phyloP scores from a whole-genome alignment of 768 basidiomycete species.

The Russula ochroleuca region DNA sequence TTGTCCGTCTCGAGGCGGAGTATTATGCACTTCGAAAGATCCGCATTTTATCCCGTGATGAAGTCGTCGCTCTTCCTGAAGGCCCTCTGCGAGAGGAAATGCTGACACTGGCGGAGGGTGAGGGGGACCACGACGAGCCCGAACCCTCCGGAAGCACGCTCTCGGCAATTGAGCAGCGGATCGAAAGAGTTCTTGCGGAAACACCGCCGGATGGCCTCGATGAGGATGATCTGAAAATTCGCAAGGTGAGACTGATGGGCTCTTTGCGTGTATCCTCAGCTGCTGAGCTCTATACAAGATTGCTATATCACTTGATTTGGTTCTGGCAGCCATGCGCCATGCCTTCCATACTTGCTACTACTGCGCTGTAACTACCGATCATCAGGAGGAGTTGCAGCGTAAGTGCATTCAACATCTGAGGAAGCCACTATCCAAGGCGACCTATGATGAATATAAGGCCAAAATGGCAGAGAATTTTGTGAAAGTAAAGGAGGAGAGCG shows the following conservation, averaged over 20 bases:
- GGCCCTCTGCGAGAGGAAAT: constrained; percentile 27
- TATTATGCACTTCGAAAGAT: constrained; percentile 48
- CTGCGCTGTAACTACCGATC: constrained; percentile 89
- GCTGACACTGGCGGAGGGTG: constrained; percentile 28
- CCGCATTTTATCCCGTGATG: constrained; percentile 30
- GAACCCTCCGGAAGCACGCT: constrained; percentile 64
- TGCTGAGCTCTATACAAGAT: constrained; percentile 44
- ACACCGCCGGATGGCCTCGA: constrained; percentile 61
- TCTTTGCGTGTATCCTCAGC: constrained; percentile 20
- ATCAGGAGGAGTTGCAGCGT: constrained; percentile 90
- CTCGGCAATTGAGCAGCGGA: constrained; percentile 74
- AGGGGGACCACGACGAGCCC: constrained; percentile 42
- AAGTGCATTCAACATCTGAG: constrained; percentile 92
- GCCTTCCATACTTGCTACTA: constrained; percentile 97
- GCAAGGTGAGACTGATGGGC: constrained; percentile 52
- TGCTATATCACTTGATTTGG: constrained; percentile 82
- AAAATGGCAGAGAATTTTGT: constrained; percentile 44
- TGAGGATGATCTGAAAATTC: constrained; percentile 60
- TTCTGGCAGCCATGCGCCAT: constrained; percentile 87
- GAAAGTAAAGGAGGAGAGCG: constrained; percentile 45
- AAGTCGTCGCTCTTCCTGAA: constrained; percentile 25
- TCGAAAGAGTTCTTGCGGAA: constrained; percentile 71
- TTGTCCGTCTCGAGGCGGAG: constrained; percentile 71
- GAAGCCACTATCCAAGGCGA: constrained; percentile 60
- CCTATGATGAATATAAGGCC: constrained; percentile 58